phyloP scores from a whole-genome alignment of 192 early-diverging fungal genomes.

The Gaertneriomyces sp. region DNA sequence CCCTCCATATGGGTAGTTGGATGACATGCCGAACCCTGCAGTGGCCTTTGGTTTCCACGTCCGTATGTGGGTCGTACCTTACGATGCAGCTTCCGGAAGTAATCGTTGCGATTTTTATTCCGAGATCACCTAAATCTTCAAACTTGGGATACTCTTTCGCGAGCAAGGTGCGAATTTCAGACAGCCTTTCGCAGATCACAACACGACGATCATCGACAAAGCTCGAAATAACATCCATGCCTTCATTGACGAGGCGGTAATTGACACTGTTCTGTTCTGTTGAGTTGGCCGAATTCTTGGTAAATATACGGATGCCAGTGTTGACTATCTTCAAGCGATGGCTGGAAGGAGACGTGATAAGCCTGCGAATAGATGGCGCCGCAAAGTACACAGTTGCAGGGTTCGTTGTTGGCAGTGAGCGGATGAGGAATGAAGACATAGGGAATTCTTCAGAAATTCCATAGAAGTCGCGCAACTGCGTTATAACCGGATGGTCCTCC shows the following conservation, averaged over 20 bases:
- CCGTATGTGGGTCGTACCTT: too few relatives aligned
- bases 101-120: background rate
- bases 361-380: conserved; percentile 68
- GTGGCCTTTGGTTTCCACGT: too few relatives aligned
- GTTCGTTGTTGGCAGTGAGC: conserved; percentile 61
- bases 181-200: conserved; percentile 9
- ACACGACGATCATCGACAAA: conserved; percentile 30
- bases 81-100: too few relatives aligned
- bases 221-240: conserved; percentile 33
- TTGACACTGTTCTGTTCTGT: conserved; percentile 7
- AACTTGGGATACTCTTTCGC: conserved; percentile 44
- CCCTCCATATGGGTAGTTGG: conserved; percentile 49
- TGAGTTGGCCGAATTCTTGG: conserved; percentile 40
- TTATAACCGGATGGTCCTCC: too few relatives aligned
- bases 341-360: conserved; percentile 61
- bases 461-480: conserved; percentile 51
- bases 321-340: conserved; percentile 68
- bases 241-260: conserved; percentile 49
- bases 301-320: conserved; percentile 87
- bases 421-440: conserved; percentile 78
- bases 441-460: conserved; percentile 75
- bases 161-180: conserved; percentile 36
- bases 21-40: conserved; percentile 1
- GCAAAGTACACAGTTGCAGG: conserved; percentile 82
- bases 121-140: conserved; percentile 24